These are phyloP conservation scores for Metarhizium humberi DNA, from an alignment of 2,329 filamentous ascomycete genomes.

Conservation along the genomic window DNA sequence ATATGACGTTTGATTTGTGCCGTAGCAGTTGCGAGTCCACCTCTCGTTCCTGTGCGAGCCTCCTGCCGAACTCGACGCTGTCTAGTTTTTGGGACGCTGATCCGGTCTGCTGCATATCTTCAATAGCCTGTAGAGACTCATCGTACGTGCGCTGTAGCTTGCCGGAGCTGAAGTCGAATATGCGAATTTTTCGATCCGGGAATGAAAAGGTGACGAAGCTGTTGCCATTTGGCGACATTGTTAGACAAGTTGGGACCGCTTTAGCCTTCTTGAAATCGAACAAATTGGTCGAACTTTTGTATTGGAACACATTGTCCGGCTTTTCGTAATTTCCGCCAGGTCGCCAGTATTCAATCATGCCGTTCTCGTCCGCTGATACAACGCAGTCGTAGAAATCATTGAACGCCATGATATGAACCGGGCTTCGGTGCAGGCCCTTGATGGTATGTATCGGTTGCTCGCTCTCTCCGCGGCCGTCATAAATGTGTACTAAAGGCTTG, in stretches of 20 bases:
- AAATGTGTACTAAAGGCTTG: slow-evolving; percentile 68
- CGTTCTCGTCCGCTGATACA: slow-evolving; percentile 76
- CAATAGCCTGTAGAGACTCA: slow-evolving; percentile 80
- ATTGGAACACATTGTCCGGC: slow-evolving; percentile 81
- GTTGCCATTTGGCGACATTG: slow-evolving; percentile 75
- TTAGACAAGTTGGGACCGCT: slow-evolving; percentile 70
- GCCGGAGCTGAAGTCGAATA: slow-evolving; percentile 86
- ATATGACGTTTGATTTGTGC: slow-evolving; percentile 74
- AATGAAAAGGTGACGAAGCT: slow-evolving; percentile 86
- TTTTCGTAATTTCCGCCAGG: slow-evolving; percentile 78
- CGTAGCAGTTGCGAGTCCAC: slow-evolving; percentile 61
- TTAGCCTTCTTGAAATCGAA: slow-evolving; percentile 98
- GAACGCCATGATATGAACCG: slow-evolving; percentile 79
- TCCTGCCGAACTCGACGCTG: slow-evolving; percentile 82
- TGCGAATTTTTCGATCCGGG: slow-evolving; percentile 82
- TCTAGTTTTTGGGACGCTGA: slow-evolving; percentile 75
- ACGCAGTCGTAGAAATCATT: slow-evolving; percentile 87
- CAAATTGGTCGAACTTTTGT: slow-evolving; percentile 87
- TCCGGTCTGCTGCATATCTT: slow-evolving; percentile 93
- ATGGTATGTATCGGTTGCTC: slow-evolving; percentile 68
- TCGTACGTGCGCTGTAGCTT: slow-evolving; percentile 92
- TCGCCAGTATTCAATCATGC: slow-evolving; percentile 96
- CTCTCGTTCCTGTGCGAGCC: slow-evolving; percentile 78
- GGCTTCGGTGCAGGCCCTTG: slow-evolving; percentile 67
- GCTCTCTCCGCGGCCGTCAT: slow-evolving; percentile 81